Base-by-base conservation (phyloP, 225 moss, liverwort and hornwort species). In the Rhytidiadelphus loreus region DNA sequence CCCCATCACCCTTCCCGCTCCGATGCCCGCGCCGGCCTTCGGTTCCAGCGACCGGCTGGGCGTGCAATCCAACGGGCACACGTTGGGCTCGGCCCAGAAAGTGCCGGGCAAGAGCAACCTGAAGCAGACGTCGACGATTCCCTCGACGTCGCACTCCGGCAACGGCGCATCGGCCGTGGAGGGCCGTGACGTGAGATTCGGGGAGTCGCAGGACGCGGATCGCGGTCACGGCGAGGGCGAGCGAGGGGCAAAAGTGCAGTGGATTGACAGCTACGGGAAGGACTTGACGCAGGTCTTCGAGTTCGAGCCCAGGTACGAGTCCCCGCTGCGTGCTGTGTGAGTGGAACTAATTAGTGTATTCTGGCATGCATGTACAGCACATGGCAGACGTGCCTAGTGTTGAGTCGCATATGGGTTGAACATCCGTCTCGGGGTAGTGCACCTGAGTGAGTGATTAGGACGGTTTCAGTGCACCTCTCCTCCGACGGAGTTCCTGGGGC, bases 251-350 rank as follows among this genome's bases (percentile, higher is more conserved):
- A 97, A 93, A 90, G 96, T 98, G 21, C 95, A 95, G 83, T 98
- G 98, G 98, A 93, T 91, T 59, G 97, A 98, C 89, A 95, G 90
- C 88, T 96, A 93, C 81, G 98, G 98, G 83, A 95, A 94, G 92
- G 95, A 98, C 89, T 93, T 98, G 87, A 95, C 96, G 71, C 96
- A 98, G 89, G 95, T 98, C 73, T 97, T 95, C 89, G 98, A 98
- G 92, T 98, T 96, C 91, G 98, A 97, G 93, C 97, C 96, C 89
- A 98, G 98, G 98, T 98, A 89, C 71, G 83, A 87, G 53, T 53
- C 77, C 58, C 33, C 9, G 61, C 33, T 61, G 58, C 46, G 18
- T 58, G 41, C 32, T 60, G 68, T 46, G 21, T 72, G 32, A 41
- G 59, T 23, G 37, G n/a, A n/a, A 7, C 7, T 6, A 6, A 7